A percentile compares a stretch with the other conserved stretches of the same genome.
These are phyloP conservation scores for Suillus paluster DNA, from an alignment of 768 basidiomycete genomes.

Conservation along the genomic window DNA sequence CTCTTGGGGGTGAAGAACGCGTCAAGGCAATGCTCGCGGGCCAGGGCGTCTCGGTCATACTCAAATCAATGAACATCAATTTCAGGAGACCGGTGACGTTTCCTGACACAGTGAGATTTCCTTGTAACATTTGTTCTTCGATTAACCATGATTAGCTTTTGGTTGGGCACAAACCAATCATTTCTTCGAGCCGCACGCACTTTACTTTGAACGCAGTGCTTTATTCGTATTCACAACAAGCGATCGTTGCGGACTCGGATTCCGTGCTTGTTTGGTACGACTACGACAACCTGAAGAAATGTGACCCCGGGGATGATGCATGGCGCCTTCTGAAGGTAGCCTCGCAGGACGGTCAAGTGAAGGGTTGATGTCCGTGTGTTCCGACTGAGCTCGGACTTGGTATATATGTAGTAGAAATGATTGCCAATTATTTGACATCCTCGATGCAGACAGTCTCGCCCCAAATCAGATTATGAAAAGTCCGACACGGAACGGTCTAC, in stretches of 20 bases:
- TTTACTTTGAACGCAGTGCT: constrained; percentile 59
- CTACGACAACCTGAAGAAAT: constrained; percentile 68
- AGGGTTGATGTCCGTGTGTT: background rate
- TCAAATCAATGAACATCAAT: constrained; percentile 70
- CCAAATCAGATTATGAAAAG: too few relatives aligned
- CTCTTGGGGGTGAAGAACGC: constrained; percentile 60
- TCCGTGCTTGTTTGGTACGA: constrained; percentile 79
- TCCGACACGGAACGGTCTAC: background rate
- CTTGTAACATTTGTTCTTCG: constrained; percentile 1
- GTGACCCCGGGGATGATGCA: constrained; percentile 58
- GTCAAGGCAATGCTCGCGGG: constrained; percentile 63
- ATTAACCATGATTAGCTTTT: constrained; percentile 49
- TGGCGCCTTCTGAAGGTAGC: constrained; percentile 35
- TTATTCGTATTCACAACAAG: constrained; percentile 66
- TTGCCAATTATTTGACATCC: background rate
- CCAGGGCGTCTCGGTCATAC: constrained; percentile 71
- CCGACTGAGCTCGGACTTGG: background rate
- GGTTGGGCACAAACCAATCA: constrained; percentile 61
- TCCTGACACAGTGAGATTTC: constrained; percentile 60
- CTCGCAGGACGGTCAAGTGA: background rate
- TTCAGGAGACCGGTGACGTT: constrained; percentile 75
- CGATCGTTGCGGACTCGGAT: constrained; percentile 67
- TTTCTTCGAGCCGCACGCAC: constrained; percentile 41
- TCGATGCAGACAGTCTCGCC: too few relatives aligned
- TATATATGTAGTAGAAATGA: background rate